Evolutionary conservation across 164 flowering plant species (phyloP).

Genomic region (Malania oleifera): DNA sequence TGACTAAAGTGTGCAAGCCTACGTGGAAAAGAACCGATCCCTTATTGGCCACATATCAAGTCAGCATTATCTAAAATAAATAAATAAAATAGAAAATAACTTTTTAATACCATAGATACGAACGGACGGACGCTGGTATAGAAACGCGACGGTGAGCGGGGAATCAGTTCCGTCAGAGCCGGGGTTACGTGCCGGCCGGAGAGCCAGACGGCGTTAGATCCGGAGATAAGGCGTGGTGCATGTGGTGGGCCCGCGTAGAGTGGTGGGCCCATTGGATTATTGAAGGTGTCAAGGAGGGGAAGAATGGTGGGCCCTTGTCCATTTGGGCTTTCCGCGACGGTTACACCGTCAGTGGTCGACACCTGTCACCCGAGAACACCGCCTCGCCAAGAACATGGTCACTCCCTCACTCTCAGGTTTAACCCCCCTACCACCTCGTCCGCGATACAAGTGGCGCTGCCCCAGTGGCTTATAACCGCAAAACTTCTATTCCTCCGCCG

Average conservation of each 20-base stretch:
- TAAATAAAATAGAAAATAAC: neutral
- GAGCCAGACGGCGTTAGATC: constrained; percentile 26
- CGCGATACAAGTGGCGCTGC: constrained; percentile 1
- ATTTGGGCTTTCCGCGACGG: too few species aligned
- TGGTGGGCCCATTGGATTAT: constrained; percentile 11
- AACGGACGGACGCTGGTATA: neutral
- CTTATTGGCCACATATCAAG: constrained; percentile 25
- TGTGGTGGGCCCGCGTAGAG: constrained; percentile 11
- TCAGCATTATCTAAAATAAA: constrained; percentile 18
- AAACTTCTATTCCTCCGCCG: constrained; percentile 13
- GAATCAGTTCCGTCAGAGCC: constrained; percentile 14
- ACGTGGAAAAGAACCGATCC: constrained; percentile 15
- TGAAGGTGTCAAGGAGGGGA: neutral
- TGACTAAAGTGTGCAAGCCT: constrained; percentile 3
- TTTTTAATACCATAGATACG: too few species aligned
- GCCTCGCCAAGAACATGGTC: constrained; percentile 10
- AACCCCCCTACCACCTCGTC: too few species aligned
- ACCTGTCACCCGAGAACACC: constrained; percentile 19
- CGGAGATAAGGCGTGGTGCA: constrained; percentile 19
- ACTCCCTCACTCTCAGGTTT: too few species aligned
- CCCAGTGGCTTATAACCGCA: neutral
- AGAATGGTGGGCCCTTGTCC: too few species aligned
- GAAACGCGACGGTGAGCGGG: constrained; percentile 7
- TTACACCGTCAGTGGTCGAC: constrained; percentile 17
- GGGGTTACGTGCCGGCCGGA: constrained; percentile 13